Percentiles rank a stretch among this genome's conserved stretches.
Evolutionary conservation across 148 eudicot species (phyloP).

Genomic region (Nepenthes gracilis): DNA sequence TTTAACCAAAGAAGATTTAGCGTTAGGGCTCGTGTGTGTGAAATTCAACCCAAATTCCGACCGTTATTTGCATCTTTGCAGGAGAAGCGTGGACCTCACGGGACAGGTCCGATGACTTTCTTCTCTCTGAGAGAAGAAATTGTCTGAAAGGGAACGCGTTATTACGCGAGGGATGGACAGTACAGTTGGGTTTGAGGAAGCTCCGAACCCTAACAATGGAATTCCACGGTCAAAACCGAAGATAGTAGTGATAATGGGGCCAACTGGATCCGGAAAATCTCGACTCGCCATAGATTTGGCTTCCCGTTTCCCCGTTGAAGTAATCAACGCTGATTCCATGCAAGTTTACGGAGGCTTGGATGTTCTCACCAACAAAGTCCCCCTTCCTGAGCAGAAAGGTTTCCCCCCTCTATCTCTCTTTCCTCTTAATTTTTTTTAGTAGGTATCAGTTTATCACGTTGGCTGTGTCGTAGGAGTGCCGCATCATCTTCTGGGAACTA

Average conservation of each 20-base stretch:
- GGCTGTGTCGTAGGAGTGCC: constrained; percentile 49
- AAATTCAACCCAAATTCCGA: too few relatives aligned
- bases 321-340: constrained; percentile 93
- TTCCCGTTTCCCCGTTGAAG: constrained; percentile 61
- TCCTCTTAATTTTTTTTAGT: not conserved
- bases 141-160: too few relatives aligned
- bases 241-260: constrained; percentile 79
- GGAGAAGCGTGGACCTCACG: too few relatives aligned
- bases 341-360: constrained; percentile 82
- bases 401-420: constrained; percentile 4
- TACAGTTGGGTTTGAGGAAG: not conserved
- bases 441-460: constrained; percentile 1
- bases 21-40: too few relatives aligned
- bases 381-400: constrained; percentile 69
- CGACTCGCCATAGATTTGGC: constrained; percentile 71
- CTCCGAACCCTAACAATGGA: constrained; percentile 27
- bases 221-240: constrained; percentile 23
- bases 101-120: too few relatives aligned
- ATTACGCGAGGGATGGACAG: constrained; percentile 11
- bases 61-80: too few relatives aligned
- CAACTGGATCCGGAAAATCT: constrained; percentile 88
- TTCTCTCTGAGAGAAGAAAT: too few relatives aligned
- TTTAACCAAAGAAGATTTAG: too few relatives aligned
- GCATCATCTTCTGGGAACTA: constrained; percentile 80
- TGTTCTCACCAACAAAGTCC: constrained; percentile 91